These are phyloP conservation scores for Rhodocollybia butyracea DNA, from an alignment of 768 basidiomycete species.

Conservation along the genomic window DNA sequence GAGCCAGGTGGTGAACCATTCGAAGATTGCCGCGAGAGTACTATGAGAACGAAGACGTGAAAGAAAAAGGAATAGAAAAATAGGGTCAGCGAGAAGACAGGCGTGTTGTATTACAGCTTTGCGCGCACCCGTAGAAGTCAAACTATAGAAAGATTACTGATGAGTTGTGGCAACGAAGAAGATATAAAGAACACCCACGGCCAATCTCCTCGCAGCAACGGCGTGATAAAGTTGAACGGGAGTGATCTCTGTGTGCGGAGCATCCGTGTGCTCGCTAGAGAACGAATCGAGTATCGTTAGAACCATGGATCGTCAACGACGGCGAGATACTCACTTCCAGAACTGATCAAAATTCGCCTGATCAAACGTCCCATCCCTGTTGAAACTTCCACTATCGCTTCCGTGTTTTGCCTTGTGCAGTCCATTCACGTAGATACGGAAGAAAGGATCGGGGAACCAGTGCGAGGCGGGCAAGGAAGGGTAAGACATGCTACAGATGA, in stretches of 20 bases:
- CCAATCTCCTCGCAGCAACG: conserved; percentile 1
- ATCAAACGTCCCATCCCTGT: neutral
- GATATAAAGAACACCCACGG: neutral
- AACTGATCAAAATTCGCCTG: neutral
- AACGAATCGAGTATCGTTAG: neutral
- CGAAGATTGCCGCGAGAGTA: neutral
- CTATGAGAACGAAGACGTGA: neutral
- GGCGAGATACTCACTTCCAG: neutral
- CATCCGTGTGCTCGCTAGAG: neutral
- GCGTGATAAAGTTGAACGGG: neutral
- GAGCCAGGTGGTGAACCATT: conserved; percentile 2
- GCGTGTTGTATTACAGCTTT: neutral
- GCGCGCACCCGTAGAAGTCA: neutral
- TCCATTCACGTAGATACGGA: conserved; percentile 3
- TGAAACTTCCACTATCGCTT: conserved; percentile 1
- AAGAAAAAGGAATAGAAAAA: too few relatives aligned
- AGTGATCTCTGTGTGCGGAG: neutral
- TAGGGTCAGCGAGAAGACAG: neutral
- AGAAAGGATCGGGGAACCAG: conserved; percentile 8
- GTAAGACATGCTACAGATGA: conserved; percentile 8
- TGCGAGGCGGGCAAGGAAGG: neutral
- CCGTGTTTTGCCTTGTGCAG: conserved; percentile 4
- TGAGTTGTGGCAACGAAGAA: too few relatives aligned
- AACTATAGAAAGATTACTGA: too few relatives aligned
- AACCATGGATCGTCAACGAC: too few relatives aligned